These are phyloP conservation scores for Zelonia costaricensis DNA, from an alignment of 208 protist species.

Conservation along the genomic window DNA sequence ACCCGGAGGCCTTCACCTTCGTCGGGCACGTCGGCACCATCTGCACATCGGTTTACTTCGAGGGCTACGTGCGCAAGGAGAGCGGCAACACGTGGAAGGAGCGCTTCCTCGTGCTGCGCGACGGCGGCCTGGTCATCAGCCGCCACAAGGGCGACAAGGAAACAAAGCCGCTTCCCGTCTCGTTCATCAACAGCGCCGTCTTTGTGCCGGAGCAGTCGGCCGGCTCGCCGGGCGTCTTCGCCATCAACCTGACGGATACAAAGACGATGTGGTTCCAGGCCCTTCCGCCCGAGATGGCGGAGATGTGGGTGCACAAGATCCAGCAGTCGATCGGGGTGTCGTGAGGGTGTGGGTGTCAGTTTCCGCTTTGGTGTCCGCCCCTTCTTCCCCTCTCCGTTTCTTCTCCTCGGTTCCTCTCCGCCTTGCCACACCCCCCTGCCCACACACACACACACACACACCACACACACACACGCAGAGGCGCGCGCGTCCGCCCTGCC, in stretches of 20 bases:
- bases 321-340: constrained; percentile 61
- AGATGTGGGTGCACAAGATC: constrained; percentile 57
- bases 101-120: constrained; percentile 55
- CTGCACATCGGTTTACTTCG: constrained; percentile 34
- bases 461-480: too few species aligned
- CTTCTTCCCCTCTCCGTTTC: too few species aligned
- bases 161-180: constrained; percentile 52
- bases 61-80: constrained; percentile 57
- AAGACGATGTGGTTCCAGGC: constrained; percentile 86
- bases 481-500: too few species aligned
- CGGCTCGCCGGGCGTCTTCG: constrained; percentile 65
- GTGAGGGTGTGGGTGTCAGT: constrained; percentile 6
- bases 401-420: too few species aligned
- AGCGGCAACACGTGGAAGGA: constrained; percentile 60
- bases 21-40: constrained; percentile 47
- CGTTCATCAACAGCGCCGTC: constrained; percentile 63
- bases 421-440: too few species aligned
- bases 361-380: too few species aligned
- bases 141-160: constrained; percentile 50
- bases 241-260: constrained; percentile 62
- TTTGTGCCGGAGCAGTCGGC: constrained; percentile 64
- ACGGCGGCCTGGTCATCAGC: constrained; percentile 51
- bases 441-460: too few species aligned
- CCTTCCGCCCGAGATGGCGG: constrained; percentile 37
- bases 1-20: constrained; percentile 33